Conservation (phyloP, 306 rosid species). For the Cucurbita moschata region DNA sequence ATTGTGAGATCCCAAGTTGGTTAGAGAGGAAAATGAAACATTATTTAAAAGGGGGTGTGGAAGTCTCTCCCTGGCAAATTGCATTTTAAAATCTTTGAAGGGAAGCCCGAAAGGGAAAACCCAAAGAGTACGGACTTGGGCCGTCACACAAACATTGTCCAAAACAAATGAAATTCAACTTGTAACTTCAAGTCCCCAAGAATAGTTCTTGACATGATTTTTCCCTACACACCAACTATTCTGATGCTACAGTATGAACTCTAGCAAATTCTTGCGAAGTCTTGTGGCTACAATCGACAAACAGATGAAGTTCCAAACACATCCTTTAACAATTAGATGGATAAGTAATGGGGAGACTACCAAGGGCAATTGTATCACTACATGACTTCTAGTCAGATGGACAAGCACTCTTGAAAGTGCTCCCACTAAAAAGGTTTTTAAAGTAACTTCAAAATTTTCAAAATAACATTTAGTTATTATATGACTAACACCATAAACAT, state of each 20-base stretch:
- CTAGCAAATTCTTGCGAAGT: background rate
- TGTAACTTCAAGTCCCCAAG: background rate
- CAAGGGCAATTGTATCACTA: background rate
- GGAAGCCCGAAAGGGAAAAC: too few species aligned
- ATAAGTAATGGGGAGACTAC: background rate
- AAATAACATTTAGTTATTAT: background rate
- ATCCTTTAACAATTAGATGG: background rate
- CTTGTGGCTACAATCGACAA: background rate
- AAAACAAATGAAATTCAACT: background rate
- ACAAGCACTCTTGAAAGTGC: background rate
- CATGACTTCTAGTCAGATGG: background rate
- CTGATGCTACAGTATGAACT: background rate
- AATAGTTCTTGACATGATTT: background rate
- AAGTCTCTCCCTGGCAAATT: too few species aligned
- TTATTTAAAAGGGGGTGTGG: too few species aligned
- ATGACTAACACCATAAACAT: background rate
- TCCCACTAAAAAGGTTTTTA: background rate
- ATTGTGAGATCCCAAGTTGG: too few species aligned
- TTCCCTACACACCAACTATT: background rate
- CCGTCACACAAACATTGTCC: background rate
- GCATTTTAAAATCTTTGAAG: too few species aligned
- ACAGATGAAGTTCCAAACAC: background rate
- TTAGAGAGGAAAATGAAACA: too few species aligned
- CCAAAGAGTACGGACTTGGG: too few species aligned
- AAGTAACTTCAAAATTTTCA: background rate